phyloP scores from a whole-genome alignment of 768 basidiomycete species.

The Lentinula edodes region DNA sequence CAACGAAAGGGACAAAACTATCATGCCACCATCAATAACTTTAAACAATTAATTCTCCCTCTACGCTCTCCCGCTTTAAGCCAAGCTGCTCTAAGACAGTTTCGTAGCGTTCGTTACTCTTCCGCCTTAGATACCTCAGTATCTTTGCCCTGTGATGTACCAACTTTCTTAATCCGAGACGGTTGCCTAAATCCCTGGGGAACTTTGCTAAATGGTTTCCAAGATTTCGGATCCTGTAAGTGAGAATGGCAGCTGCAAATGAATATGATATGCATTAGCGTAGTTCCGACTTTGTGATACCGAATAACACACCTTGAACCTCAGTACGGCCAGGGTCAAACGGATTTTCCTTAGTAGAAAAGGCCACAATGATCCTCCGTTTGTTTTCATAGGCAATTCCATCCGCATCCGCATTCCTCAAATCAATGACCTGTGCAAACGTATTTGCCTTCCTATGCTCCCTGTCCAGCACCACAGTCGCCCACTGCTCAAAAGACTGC shows the following conservation, averaged over 20 bases:
- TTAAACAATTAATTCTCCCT: slow-evolving; percentile 83
- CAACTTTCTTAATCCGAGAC: slow-evolving; percentile 67
- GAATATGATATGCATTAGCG: background rate
- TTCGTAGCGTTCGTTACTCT: slow-evolving; percentile 69
- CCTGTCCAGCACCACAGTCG: slow-evolving; percentile 19
- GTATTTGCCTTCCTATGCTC: slow-evolving; percentile 43
- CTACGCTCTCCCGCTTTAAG: slow-evolving; percentile 73
- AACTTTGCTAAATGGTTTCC: slow-evolving; percentile 66
- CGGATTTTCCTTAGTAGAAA: slow-evolving; percentile 64
- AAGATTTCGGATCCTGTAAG: slow-evolving; percentile 78
- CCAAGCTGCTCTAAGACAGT: slow-evolving; percentile 66
- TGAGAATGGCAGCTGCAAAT: slow-evolving; percentile 73
- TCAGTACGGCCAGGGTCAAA: slow-evolving; percentile 80
- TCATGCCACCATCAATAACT: background rate
- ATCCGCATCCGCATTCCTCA: slow-evolving; percentile 81
- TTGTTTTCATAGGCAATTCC: slow-evolving; percentile 90
- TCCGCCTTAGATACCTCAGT: slow-evolving; percentile 68
- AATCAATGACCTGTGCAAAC: slow-evolving; percentile 70
- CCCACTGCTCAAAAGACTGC: slow-evolving; percentile 15
- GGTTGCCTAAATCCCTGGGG: slow-evolving; percentile 73
- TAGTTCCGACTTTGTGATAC: background rate
- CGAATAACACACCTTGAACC: slow-evolving; percentile 71
- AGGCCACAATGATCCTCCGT: slow-evolving; percentile 68
- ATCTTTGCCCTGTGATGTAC: slow-evolving; percentile 82
- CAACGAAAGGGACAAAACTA: no score